These are phyloP conservation scores for Saturnispora dispora DNA, from an alignment of 805 yeast species.

Conservation along the genomic window DNA sequence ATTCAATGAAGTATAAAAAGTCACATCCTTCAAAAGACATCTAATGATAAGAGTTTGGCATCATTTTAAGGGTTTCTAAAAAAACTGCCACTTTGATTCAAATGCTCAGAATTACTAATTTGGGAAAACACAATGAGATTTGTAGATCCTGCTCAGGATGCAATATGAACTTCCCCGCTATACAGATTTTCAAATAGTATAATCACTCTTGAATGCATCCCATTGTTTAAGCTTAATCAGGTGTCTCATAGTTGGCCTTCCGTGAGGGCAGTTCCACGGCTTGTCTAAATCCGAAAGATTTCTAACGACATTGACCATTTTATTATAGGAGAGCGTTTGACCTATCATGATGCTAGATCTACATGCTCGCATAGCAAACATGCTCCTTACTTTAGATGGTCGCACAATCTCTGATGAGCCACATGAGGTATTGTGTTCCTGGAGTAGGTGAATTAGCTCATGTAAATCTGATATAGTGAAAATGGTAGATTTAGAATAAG, in stretches of 20 bases:
- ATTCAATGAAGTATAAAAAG: too few species aligned
- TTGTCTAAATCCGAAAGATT: constrained; percentile 66
- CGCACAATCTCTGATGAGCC: constrained; percentile 27
- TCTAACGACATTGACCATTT: constrained; percentile 62
- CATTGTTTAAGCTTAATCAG: constrained; percentile 51
- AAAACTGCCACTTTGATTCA: not conserved
- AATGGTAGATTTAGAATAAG: constrained; percentile 59
- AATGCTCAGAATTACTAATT: constrained; percentile 22
- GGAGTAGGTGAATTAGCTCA: constrained; percentile 64
- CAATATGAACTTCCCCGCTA: not conserved
- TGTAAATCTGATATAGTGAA: constrained; percentile 64
- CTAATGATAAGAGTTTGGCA: too few species aligned
- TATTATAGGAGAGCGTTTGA: constrained; percentile 42
- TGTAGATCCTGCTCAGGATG: too few species aligned
- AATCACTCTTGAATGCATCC: constrained; percentile 37
- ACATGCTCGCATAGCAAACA: constrained; percentile 95
- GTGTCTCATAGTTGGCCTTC: constrained; percentile 95
- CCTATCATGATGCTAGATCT: constrained; percentile 94
- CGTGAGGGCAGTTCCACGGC: constrained; percentile 98
- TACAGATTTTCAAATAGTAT: constrained; percentile 13
- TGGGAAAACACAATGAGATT: constrained; percentile 21
- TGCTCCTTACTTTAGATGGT: constrained; percentile 70
- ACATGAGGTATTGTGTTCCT: constrained; percentile 33
- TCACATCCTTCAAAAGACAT: too few species aligned
- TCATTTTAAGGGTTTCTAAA: not conserved